Evolutionary conservation across 495 filamentous ascomycete species (phyloP).

Genomic region (Penicillium verhagenii): DNA sequence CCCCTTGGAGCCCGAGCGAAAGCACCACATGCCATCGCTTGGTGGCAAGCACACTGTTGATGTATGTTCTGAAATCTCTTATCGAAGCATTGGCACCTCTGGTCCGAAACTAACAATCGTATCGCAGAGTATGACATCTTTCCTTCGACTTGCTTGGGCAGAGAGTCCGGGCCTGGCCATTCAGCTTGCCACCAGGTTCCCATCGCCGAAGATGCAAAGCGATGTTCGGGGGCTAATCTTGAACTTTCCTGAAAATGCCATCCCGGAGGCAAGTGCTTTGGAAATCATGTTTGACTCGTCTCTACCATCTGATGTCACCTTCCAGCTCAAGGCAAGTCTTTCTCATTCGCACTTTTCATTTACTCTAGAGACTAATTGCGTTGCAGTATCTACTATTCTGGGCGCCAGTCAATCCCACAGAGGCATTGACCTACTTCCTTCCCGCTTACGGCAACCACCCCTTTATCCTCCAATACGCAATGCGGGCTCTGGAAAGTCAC

Average conservation of each 20-base stretch:
- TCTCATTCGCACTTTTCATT: not conserved
- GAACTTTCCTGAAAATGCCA: constrained; percentile 76
- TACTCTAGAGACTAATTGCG: not conserved
- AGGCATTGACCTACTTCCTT: constrained; percentile 88
- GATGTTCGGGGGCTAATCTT: constrained; percentile 79
- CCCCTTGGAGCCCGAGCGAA: constrained; percentile 69
- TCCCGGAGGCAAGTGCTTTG: constrained; percentile 75
- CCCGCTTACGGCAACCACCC: constrained; percentile 93
- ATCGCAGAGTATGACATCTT: constrained; percentile 38
- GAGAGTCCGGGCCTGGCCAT: constrained; percentile 81
- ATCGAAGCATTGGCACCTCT: constrained; percentile 1
- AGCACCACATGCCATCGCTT: constrained; percentile 47
- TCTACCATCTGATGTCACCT: constrained; percentile 74
- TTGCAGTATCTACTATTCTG: constrained; percentile 85
- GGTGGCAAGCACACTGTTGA: constrained; percentile 33
- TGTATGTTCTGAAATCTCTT: constrained; percentile 21
- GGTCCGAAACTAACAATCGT: constrained; percentile 6
- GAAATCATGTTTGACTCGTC: constrained; percentile 74
- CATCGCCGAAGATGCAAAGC: constrained; percentile 64
- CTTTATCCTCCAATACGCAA: constrained; percentile 94
- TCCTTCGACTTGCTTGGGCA: constrained; percentile 79
- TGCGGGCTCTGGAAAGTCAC: constrained; percentile 90
- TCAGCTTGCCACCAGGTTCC: constrained; percentile 76
- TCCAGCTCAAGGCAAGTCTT: constrained; percentile 72
- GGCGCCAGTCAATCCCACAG: constrained; percentile 89